Conservation (phyloP, 2,329 filamentous ascomycete genomes). For the Westerdykella aurantiaca region DNA sequence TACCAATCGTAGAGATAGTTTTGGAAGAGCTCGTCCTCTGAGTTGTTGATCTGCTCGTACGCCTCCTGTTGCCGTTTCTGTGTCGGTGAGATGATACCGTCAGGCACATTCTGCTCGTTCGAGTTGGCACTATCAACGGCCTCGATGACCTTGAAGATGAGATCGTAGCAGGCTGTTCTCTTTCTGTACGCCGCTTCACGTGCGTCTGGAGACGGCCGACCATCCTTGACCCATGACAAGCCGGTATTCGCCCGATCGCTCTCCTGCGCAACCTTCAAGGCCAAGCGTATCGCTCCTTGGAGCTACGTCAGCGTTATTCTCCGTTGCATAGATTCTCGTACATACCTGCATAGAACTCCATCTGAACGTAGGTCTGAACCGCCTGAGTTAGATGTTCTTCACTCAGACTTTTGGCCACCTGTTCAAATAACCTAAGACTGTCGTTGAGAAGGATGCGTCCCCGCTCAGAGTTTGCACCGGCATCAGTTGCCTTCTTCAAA, state of each 20-base stretch:
- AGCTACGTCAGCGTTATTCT: slow-evolving; percentile 7
- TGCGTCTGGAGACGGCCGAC: slow-evolving; percentile 62
- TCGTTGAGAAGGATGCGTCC: slow-evolving; percentile 79
- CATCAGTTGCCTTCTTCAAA: slow-evolving; percentile 79
- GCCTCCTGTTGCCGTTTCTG: slow-evolving; percentile 79
- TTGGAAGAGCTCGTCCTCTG: slow-evolving; percentile 89
- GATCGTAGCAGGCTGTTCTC: slow-evolving; percentile 73
- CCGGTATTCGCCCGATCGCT: slow-evolving; percentile 79
- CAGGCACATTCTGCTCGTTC: slow-evolving; percentile 60
- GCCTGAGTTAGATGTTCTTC: slow-evolving; percentile 74
- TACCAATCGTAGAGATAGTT: slow-evolving; percentile 99
- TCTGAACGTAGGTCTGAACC: slow-evolving; percentile 68
- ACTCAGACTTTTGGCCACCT: slow-evolving; percentile 77
- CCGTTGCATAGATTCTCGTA: neutral
- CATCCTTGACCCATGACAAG: slow-evolving; percentile 80
- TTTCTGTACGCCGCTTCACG: slow-evolving; percentile 62
- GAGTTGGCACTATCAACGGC: slow-evolving; percentile 68
- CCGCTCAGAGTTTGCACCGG: slow-evolving; percentile 66
- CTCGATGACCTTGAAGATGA: slow-evolving; percentile 77
- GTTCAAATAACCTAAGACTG: slow-evolving; percentile 79
- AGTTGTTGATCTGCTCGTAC: slow-evolving; percentile 82
- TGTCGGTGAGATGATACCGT: slow-evolving; percentile 70
- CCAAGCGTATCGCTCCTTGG: slow-evolving; percentile 72
- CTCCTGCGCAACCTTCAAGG: slow-evolving; percentile 74
- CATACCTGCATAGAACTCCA: slow-evolving; percentile 77